Conservation (phyloP, 495 filamentous ascomycete species). For the Lasiosphaeria ovina region DNA sequence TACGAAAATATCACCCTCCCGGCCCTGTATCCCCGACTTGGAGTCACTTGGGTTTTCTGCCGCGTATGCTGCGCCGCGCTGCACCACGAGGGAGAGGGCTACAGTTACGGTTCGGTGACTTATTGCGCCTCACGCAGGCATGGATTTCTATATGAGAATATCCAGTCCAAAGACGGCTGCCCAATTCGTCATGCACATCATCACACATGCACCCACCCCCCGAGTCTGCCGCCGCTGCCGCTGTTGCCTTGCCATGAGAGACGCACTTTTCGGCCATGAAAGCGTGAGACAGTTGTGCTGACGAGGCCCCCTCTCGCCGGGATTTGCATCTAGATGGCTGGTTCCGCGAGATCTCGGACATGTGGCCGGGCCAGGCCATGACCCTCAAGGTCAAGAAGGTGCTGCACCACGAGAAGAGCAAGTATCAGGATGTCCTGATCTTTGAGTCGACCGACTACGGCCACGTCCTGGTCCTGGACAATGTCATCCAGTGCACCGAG, state of each 20-base stretch:
- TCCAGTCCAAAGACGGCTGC: background rate
- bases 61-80: background rate
- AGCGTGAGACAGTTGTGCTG: background rate
- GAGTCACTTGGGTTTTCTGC: background rate
- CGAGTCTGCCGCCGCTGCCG: background rate
- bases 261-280: background rate
- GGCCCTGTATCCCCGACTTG: background rate
- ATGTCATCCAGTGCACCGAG: slow-evolving; percentile 98
- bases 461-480: slow-evolving; percentile 96
- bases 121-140: background rate
- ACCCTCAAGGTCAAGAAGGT: slow-evolving; percentile 96
- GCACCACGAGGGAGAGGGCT: too few relatives aligned
- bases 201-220: background rate
- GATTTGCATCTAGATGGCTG: slow-evolving; percentile 75
- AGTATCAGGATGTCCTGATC: slow-evolving; percentile 98
- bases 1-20: slow-evolving; percentile 1
- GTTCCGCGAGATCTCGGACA: slow-evolving; percentile 96
- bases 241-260: background rate
- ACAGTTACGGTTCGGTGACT: background rate
- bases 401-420: slow-evolving; percentile 96
- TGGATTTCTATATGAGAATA: background rate
- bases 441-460: slow-evolving; percentile 97
- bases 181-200: background rate
- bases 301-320: background rate
- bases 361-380: slow-evolving; percentile 99